phyloP scores from a whole-genome alignment of 129 eudicot genomes.

The Artemisia argyi region DNA sequence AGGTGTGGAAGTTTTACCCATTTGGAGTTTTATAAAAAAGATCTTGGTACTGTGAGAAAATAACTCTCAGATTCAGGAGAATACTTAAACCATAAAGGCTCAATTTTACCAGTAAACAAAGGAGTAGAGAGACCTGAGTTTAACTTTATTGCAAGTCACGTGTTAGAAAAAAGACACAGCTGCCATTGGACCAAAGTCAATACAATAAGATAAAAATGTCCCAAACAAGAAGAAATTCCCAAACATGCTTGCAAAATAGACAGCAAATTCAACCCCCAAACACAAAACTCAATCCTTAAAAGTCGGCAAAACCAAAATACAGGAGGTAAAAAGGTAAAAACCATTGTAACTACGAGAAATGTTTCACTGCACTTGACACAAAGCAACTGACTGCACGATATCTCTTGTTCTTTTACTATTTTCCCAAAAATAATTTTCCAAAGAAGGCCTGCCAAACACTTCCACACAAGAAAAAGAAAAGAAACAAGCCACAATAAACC shows the following conservation, averaged over 20 bases:
- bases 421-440: not conserved
- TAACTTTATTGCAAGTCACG: not conserved
- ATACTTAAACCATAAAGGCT: not conserved
- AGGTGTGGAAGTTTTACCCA: too few species aligned
- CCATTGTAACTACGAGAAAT: not conserved
- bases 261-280: too few species aligned
- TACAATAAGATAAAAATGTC: not conserved
- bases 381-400: too few species aligned
- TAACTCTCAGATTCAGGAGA: not conserved
- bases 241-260: conserved; percentile 4
- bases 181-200: not conserved
- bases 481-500: conserved; percentile 68
- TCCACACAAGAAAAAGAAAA: conserved; percentile 25
- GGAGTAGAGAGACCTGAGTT: too few species aligned
- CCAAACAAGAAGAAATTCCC: not conserved
- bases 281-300: too few species aligned
- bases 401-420: too few species aligned
- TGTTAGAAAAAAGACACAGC: not conserved
- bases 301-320: too few species aligned
- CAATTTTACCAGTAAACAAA: not conserved
- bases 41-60: not conserved
- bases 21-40: too few species aligned
- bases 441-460: not conserved
- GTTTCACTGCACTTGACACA: too few species aligned
- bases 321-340: not conserved